Conservation (phyloP, 1,284 basidiomycete genomes). For the Fomitopsis pinicola region DNA sequence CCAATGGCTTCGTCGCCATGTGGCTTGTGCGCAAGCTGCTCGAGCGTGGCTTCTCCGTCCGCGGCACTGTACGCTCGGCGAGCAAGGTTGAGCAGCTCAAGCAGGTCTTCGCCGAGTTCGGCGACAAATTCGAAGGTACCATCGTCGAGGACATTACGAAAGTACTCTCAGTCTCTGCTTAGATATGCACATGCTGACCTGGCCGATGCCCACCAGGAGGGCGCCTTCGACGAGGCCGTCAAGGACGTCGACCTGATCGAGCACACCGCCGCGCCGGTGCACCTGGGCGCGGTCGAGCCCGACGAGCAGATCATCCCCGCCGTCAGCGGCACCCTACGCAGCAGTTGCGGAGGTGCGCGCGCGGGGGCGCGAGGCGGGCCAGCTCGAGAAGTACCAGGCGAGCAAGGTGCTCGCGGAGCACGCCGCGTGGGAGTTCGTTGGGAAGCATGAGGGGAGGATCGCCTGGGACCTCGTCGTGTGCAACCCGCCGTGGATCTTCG, state of each 20-base stretch:
- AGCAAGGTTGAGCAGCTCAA: neutral
- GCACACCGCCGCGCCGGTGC: slow-evolving; percentile 44
- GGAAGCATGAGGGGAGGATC: slow-evolving; percentile 44
- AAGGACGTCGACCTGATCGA: slow-evolving; percentile 38
- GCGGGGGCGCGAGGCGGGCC: slow-evolving; percentile 43
- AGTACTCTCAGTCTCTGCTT: slow-evolving; percentile 23
- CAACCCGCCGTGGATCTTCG: slow-evolving; percentile 50
- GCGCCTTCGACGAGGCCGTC: slow-evolving; percentile 39
- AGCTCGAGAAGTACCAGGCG: slow-evolving; percentile 45
- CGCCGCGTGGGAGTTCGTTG: slow-evolving; percentile 54
- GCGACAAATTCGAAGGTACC: slow-evolving; percentile 44
- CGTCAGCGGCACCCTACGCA: slow-evolving; percentile 23
- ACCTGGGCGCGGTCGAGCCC: slow-evolving; percentile 31
- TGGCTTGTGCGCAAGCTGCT: slow-evolving; percentile 28
- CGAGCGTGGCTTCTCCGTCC: slow-evolving; percentile 34
- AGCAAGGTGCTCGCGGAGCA: slow-evolving; percentile 62
- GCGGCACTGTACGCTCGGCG: slow-evolving; percentile 43
- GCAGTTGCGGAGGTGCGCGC: slow-evolving; percentile 45
- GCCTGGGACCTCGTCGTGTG: slow-evolving; percentile 53
- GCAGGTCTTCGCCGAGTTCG: slow-evolving; percentile 18
- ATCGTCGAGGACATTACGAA: slow-evolving; percentile 54
- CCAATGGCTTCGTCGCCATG: slow-evolving; percentile 28
- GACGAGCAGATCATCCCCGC: slow-evolving; percentile 30
- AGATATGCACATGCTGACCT: neutral
- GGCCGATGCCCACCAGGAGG: slow-evolving; percentile 17